These are phyloP conservation scores for Kuraishia piskuri DNA, from an alignment of 805 yeast species.

Conservation along the genomic window DNA sequence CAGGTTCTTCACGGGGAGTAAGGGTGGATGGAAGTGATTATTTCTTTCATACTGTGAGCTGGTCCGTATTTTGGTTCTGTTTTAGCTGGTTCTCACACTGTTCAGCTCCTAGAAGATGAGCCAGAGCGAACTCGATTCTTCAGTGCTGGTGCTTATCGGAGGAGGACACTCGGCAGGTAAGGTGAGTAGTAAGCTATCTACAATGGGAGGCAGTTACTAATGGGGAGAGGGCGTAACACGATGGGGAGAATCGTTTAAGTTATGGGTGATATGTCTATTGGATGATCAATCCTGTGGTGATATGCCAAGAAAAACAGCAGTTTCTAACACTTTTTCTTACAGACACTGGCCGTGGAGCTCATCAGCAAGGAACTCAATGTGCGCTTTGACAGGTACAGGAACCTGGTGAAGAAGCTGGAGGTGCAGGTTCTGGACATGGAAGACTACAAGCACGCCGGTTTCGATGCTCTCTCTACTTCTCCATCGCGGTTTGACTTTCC, in stretches of 20 bases:
- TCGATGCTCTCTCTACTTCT: slow-evolving; percentile 7
- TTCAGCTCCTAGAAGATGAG: background rate
- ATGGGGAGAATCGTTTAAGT: no score
- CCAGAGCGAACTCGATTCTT: background rate
- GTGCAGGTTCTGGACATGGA: slow-evolving; percentile 17
- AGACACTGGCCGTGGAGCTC: slow-evolving; percentile 16
- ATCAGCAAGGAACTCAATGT: slow-evolving; percentile 13
- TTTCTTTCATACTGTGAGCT: no score
- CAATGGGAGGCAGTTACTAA: no score
- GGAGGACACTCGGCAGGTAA: slow-evolving; percentile 30
- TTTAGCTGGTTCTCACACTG: background rate
- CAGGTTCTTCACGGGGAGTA: no score
- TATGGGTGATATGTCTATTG: no score
- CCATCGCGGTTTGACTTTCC: slow-evolving; percentile 36
- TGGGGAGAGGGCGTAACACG: background rate
- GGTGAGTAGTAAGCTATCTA: slow-evolving; percentile 4
- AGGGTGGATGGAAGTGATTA: no score
- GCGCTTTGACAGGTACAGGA: slow-evolving; percentile 8
- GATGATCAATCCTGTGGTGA: no score
- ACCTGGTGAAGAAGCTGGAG: slow-evolving; percentile 7
- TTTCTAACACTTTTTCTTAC: slow-evolving; percentile 17
- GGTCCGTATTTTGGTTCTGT: background rate
- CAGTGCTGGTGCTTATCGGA: slow-evolving; percentile 15
- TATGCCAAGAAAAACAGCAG: slow-evolving; percentile 15
- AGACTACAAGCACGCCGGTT: slow-evolving; percentile 5